Base-by-base conservation (phyloP, 2,329 filamentous ascomycete species). In the Coniella lustricola region DNA sequence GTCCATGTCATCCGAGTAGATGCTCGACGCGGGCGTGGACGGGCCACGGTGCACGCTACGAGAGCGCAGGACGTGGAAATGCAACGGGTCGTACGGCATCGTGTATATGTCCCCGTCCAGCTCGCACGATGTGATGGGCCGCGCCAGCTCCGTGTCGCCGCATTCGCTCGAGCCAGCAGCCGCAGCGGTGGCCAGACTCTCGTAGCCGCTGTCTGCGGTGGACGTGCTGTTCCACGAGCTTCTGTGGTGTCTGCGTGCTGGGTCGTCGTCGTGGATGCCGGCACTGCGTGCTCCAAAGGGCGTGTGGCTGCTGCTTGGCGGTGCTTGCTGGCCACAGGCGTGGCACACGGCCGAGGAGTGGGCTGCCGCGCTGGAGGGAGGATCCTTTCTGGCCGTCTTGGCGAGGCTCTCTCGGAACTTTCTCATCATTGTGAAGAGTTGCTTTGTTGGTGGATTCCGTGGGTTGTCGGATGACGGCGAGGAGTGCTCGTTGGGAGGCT, bases 171-270 rank as follows among this genome's bases (percentile, higher is more conserved):
- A n/a, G n/a, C n/a, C n/a, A n/a, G n/a, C n/a, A n/a, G n/a, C n/a
- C n/a, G n/a, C n/a, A n/a, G n/a, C n/a, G n/a, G n/a, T n/a, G n/a
- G n/a, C n/a, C n/a, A 45, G 9, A 32, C 47, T 49, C 7, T 31
- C 50, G 22, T 52, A 52, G 9, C 50, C 50, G 34, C 50, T 52
- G 47, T 52, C 50, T 21, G 50, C 49, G 17, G 39, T 31, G 17
- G 21, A 25, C 10, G 47, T 50, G 13, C 37, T 34, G 18, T 43
- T 33, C 46, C 50, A 50, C 12, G 50, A 47, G 20, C 7, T n/a
- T 7, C 47, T 37, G n/a, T 41, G 32, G 3, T n/a, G 17, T 16
- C 12, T 17, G 25, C 14, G 18, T 12, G 32, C 17, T 21, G 43
- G 34, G 25, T 43, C 9, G 3, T 22, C 4, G 3, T 29, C 20